phyloP scores from a whole-genome alignment of 2,329 filamentous ascomycete genomes.

The Ophiostoma populinum region DNA sequence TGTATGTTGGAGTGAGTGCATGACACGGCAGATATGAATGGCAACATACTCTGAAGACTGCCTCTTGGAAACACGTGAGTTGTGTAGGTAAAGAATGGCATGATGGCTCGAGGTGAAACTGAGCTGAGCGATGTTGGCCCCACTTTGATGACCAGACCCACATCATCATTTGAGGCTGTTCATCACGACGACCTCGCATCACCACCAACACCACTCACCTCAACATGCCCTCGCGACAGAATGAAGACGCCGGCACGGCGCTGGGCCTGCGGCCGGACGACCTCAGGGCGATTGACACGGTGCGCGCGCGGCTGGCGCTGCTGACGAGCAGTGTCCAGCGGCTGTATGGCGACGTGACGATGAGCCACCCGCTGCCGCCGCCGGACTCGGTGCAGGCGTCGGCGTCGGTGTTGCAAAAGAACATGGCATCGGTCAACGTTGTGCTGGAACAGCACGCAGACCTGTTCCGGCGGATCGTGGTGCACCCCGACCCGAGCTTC shows the following conservation, averaged over 20 bases:
- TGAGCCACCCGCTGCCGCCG: conserved; percentile 47
- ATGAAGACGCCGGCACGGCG: conserved; percentile 17
- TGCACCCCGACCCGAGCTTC: conserved; percentile 61
- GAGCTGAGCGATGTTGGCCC: too few species aligned
- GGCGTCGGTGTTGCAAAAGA: conserved; percentile 51
- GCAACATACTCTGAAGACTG: too few species aligned
- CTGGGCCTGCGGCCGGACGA: conserved; percentile 40
- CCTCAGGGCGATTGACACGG: conserved; percentile 52
- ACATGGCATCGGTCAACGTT: conserved; percentile 49
- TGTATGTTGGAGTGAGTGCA: too few species aligned
- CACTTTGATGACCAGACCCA: too few species aligned
- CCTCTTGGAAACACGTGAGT: too few species aligned
- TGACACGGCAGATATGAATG: too few species aligned
- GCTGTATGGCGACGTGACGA: conserved; percentile 41
- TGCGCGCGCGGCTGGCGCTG: conserved; percentile 49
- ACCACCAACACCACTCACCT: too few species aligned
- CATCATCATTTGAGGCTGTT: too few species aligned
- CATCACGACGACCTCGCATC: too few species aligned
- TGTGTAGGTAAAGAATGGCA: too few species aligned
- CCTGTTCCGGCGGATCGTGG: conserved; percentile 51
- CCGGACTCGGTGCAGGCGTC: conserved; percentile 59
- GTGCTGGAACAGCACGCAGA: conserved; percentile 47
- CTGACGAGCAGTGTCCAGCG: conserved; percentile 51
- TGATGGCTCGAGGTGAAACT: too few species aligned
- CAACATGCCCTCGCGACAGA: too few species aligned